A percentile compares a stretch with the other conserved stretches of the same genome.
Evolutionary conservation across 2,329 filamentous ascomycete genomes (phyloP).

Genomic region (Colletotrichum simmondsii): DNA sequence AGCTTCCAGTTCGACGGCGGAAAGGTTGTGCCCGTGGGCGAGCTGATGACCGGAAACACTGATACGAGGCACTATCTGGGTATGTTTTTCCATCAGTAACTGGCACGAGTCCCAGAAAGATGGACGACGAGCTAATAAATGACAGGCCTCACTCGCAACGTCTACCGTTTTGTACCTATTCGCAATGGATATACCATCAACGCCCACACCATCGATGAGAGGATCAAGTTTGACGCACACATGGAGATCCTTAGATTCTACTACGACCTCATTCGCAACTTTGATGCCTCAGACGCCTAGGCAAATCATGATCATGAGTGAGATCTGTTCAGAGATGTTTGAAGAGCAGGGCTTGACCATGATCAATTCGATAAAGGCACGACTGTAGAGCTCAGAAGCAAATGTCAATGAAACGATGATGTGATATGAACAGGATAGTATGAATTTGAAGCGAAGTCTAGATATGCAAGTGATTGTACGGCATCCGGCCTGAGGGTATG

Average conservation of each 20-base stretch:
- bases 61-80: conserved; percentile 30
- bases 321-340: background rate
- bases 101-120: too few relatives aligned
- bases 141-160: conserved; percentile 14
- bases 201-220: conserved; percentile 31
- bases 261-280: conserved; percentile 32
- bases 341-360: too few relatives aligned
- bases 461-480: background rate
- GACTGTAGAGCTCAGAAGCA: too few relatives aligned
- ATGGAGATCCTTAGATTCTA: conserved; percentile 30
- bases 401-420: background rate
- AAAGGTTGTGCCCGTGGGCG: conserved; percentile 24
- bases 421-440: background rate
- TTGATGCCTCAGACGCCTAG: conserved; percentile 15
- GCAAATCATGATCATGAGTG: background rate
- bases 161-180: conserved; percentile 29
- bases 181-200: conserved; percentile 9
- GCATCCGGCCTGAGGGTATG: background rate
- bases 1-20: conserved; percentile 27
- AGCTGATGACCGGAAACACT: conserved; percentile 31
- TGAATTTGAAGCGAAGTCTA: conserved; percentile 1
- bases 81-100: background rate
- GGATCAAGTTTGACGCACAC: conserved; percentile 25
- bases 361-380: background rate
- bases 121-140: background rate